phyloP scores from a whole-genome alignment of 2,329 filamentous ascomycete species.

The Arthrinium phaeospermum region DNA sequence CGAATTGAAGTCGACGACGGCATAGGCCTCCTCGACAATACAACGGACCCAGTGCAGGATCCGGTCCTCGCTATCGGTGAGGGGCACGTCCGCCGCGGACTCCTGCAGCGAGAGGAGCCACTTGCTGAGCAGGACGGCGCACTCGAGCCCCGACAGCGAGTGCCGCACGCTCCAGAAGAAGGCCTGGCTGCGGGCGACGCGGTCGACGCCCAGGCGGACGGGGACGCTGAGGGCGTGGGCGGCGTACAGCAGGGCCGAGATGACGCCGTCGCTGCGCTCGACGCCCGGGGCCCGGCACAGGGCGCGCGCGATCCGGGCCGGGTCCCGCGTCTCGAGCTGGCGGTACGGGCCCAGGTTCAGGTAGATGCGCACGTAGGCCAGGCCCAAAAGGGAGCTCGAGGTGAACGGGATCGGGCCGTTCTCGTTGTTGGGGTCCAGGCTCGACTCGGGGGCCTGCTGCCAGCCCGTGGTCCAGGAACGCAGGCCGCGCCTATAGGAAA shows the following conservation, averaged over 20 bases:
- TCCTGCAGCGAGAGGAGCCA: constrained; percentile 45
- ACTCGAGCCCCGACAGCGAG: constrained; percentile 59
- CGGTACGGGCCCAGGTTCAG: constrained; percentile 51
- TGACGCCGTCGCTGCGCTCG: constrained; percentile 52
- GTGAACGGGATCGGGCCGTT: constrained; percentile 49
- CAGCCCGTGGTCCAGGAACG: constrained; percentile 46
- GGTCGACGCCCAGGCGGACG: constrained; percentile 58
- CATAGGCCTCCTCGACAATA: constrained; percentile 51
- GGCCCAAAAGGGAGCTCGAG: constrained; percentile 50
- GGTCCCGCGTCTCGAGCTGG: constrained; percentile 50
- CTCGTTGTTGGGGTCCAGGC: constrained; percentile 46
- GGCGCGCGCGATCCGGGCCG: constrained; percentile 45
- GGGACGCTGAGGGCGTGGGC: constrained; percentile 62
- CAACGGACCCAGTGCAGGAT: constrained; percentile 53
- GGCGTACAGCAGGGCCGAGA: constrained; percentile 57
- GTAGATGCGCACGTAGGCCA: constrained; percentile 53
- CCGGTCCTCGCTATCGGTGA: constrained; percentile 46
- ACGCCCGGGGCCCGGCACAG: constrained; percentile 46
- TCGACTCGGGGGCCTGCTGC: constrained; percentile 46
- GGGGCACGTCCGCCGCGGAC: constrained; percentile 27
- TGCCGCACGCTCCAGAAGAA: constrained; percentile 65
- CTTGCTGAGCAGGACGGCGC: constrained; percentile 59
- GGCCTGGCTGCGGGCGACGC: constrained; percentile 59
- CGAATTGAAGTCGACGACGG: constrained; percentile 45
- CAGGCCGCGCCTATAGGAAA: constrained; percentile 40